These are phyloP conservation scores for Talaromyces sp. DNA, from an alignment of 2,329 filamentous ascomycete genomes.

Conservation along the genomic window DNA sequence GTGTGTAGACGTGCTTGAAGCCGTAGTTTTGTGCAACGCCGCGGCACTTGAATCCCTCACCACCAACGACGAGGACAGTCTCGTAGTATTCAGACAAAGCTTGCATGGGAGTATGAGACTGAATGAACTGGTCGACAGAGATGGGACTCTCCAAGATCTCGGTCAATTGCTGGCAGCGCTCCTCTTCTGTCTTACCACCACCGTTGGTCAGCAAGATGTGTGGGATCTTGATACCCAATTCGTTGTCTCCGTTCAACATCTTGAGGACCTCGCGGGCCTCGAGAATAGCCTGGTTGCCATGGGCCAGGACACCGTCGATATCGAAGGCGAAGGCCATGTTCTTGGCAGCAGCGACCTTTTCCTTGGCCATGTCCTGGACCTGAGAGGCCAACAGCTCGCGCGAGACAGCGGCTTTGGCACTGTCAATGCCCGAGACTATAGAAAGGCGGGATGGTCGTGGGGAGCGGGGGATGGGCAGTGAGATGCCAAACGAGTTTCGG, in stretches of 20 bases:
- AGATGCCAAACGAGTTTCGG: conserved; percentile 71
- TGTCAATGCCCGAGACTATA: conserved; percentile 49
- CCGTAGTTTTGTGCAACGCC: conserved; percentile 71
- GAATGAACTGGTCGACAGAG: conserved; percentile 70
- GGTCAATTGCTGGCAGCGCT: conserved; percentile 63
- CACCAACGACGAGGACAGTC: conserved; percentile 71
- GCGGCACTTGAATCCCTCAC: conserved; percentile 70
- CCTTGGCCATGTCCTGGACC: conserved; percentile 63
- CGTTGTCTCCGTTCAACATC: conserved; percentile 71
- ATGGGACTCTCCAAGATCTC: conserved; percentile 65
- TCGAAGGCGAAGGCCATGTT: conserved; percentile 77
- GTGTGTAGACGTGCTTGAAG: conserved; percentile 69
- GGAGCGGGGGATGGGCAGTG: conserved; percentile 68
- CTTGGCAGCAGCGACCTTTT: conserved; percentile 67
- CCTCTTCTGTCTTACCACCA: conserved; percentile 66
- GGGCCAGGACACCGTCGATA: conserved; percentile 68
- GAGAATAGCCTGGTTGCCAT: conserved; percentile 67
- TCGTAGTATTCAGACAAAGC: conserved; percentile 73
- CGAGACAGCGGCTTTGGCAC: conserved; percentile 55
- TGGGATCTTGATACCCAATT: conserved; percentile 74
- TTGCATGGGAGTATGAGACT: conserved; percentile 74
- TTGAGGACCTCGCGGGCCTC: conserved; percentile 64
- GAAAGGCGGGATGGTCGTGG: conserved; percentile 67
- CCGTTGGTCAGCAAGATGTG: conserved; percentile 74
- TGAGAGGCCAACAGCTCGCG: conserved; percentile 68